phyloP scores from a whole-genome alignment of 192 early-diverging fungal genomes.

The Backusella westeae region DNA sequence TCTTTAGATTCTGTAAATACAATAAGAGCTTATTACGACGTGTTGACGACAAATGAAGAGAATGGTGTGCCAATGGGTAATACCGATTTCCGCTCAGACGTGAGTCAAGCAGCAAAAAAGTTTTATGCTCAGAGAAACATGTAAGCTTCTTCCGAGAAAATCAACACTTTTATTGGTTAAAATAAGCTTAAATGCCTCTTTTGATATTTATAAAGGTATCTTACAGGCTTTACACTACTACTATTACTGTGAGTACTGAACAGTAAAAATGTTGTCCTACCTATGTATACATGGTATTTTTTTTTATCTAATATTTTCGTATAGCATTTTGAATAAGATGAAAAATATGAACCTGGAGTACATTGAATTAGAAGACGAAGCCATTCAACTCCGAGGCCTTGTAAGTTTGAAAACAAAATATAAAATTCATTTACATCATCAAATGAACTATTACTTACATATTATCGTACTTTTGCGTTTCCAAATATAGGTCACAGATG shows the following conservation, averaged over 20 bases:
- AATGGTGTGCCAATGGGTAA: not conserved
- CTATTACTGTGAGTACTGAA: constrained; percentile 41
- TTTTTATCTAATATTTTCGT: not conserved
- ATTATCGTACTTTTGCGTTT: not conserved
- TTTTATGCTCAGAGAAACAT: constrained; percentile 61
- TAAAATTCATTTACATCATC: not conserved
- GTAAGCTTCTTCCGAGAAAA: constrained; percentile 23
- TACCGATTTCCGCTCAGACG: constrained; percentile 37
- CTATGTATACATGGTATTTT: not conserved
- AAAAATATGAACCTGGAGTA: constrained; percentile 45
- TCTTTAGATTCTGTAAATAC: constrained; percentile 51
- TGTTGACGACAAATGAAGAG: constrained; percentile 6
- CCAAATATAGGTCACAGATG: constrained; percentile 3
- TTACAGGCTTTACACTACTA: constrained; percentile 56
- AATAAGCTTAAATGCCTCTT: not conserved
- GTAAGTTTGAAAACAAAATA: constrained; percentile 8
- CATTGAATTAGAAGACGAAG: constrained; percentile 43
- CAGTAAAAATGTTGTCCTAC: not conserved
- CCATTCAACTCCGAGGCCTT: constrained; percentile 4
- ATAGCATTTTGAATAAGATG: constrained; percentile 48
- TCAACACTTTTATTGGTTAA: not conserved
- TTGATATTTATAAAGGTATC: constrained; percentile 39
- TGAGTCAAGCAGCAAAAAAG: constrained; percentile 41
- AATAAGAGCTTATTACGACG: constrained; percentile 30
- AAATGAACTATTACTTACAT: not conserved